phyloP scores from a whole-genome alignment of 768 basidiomycete species.

The Cystofilobasidium capitatum region DNA sequence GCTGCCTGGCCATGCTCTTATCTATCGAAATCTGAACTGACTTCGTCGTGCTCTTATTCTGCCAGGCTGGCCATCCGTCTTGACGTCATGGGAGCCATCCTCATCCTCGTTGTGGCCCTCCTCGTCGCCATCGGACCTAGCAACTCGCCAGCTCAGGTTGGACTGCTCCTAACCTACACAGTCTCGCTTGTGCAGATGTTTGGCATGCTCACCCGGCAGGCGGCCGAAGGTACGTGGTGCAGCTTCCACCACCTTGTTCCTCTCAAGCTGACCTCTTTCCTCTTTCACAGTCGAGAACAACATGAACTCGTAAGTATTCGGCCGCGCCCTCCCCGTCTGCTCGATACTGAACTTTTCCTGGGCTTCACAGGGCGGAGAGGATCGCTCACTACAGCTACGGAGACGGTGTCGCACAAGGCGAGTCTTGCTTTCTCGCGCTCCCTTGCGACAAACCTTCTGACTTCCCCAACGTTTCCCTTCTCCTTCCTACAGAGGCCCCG shows the following conservation, averaged over 20 bases:
- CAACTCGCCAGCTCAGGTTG: conserved; percentile 72
- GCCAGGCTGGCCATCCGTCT: conserved; percentile 54
- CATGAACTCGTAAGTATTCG: background rate
- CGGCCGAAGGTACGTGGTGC: conserved; percentile 21
- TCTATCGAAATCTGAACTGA: no score
- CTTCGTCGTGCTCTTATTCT: background rate
- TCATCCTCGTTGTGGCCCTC: conserved; percentile 42
- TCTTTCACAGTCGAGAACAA: background rate
- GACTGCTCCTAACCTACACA: conserved; percentile 49
- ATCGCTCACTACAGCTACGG: conserved; percentile 11
- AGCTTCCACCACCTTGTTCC: no score
- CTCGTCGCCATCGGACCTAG: conserved; percentile 14
- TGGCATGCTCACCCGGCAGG: conserved; percentile 17
- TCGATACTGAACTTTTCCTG: conserved; percentile 2
- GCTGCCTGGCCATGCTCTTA: background rate
- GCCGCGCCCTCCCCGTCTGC: background rate
- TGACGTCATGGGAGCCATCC: conserved; percentile 34
- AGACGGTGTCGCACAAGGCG: conserved; percentile 7
- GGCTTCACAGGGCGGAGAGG: conserved; percentile 12
- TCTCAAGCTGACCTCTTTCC: no score
- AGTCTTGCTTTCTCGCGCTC: background rate
- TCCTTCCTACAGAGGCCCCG: conserved; percentile 43
- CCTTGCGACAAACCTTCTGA: background rate
- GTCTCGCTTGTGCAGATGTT: conserved; percentile 11
- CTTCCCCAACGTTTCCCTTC: background rate